These are phyloP conservation scores for Blastocystis sp. DNA, from an alignment of 352 stramenopile species.

Conservation along the genomic window DNA sequence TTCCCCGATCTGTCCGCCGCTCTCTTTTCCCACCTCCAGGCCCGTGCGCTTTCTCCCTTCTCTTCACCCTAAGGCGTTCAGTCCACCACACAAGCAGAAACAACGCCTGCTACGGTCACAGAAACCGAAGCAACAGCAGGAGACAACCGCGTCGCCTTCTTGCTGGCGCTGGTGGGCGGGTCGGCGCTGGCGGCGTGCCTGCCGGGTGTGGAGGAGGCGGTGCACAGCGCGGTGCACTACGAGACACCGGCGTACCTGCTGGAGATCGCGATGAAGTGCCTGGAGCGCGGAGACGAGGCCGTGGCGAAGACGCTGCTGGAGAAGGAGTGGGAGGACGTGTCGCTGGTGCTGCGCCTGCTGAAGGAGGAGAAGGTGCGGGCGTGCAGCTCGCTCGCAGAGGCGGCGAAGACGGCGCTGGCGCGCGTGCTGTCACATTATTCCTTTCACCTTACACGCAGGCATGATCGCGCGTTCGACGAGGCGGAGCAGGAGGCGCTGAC, in stretches of 20 bases:
- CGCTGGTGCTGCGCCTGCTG: not conserved
- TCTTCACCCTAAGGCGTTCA: no score
- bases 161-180: not conserved
- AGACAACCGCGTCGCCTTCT: slow-evolving; percentile 20
- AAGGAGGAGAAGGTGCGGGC: not conserved
- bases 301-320: not conserved
- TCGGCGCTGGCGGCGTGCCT: not conserved
- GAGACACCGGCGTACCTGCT: not conserved
- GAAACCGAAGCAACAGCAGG: no score
- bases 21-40: not conserved
- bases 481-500: not conserved
- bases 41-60: no score
- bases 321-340: not conserved
- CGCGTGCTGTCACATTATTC: not conserved
- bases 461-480: not conserved
- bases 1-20: not conserved
- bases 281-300: not conserved
- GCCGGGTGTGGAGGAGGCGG: not conserved
- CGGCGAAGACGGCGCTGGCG: not conserved
- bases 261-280: not conserved
- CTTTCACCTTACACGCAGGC: not conserved
- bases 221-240: not conserved
- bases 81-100: no score
- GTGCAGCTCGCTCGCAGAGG: not conserved
- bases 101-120: no score